Evolutionary conservation across 2,329 filamentous ascomycete genomes (phyloP).

Genomic region (Pseudogymnoascus destructans): DNA sequence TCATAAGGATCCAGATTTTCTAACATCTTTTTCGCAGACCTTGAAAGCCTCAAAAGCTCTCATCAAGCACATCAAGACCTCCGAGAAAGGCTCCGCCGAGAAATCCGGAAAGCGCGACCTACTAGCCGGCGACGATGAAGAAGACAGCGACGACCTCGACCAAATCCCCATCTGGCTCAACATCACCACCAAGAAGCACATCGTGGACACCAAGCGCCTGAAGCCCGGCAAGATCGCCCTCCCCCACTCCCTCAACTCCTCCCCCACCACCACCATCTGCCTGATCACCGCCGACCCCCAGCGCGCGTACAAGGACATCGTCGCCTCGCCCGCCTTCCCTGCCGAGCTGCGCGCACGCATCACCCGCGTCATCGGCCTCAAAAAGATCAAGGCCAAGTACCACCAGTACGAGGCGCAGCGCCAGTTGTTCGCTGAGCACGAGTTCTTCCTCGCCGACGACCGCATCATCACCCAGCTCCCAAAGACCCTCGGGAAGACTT

Average conservation of each 20-base stretch:
- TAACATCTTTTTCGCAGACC: slow-evolving; percentile 29
- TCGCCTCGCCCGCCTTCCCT: slow-evolving; percentile 62
- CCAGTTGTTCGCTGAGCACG: slow-evolving; percentile 73
- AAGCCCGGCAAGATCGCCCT: slow-evolving; percentile 74
- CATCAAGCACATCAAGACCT: slow-evolving; percentile 46
- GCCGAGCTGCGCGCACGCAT: slow-evolving; percentile 52
- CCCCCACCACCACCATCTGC: slow-evolving; percentile 59
- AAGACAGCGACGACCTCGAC: slow-evolving; percentile 30
- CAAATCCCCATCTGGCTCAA: slow-evolving; percentile 48
- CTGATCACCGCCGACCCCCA: slow-evolving; percentile 73
- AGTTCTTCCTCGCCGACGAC: slow-evolving; percentile 88
- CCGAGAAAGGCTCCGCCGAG: slow-evolving; percentile 34
- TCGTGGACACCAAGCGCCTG: slow-evolving; percentile 59
- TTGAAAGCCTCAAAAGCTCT: slow-evolving; percentile 52
- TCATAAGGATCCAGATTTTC: neutral
- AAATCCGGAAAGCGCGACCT: slow-evolving; percentile 42
- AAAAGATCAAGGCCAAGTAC: slow-evolving; percentile 81
- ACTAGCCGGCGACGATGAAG: slow-evolving; percentile 34
- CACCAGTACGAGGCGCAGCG: slow-evolving; percentile 77
- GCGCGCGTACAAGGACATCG: slow-evolving; percentile 78
- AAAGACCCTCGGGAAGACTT: slow-evolving; percentile 73
- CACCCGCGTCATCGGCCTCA: slow-evolving; percentile 64
- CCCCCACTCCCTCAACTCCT: slow-evolving; percentile 61
- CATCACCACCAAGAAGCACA: slow-evolving; percentile 52
- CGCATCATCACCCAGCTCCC: slow-evolving; percentile 65